Base-by-base conservation (phyloP, 2,329 filamentous ascomycete species). In the Biscogniauxia sp. region DNA sequence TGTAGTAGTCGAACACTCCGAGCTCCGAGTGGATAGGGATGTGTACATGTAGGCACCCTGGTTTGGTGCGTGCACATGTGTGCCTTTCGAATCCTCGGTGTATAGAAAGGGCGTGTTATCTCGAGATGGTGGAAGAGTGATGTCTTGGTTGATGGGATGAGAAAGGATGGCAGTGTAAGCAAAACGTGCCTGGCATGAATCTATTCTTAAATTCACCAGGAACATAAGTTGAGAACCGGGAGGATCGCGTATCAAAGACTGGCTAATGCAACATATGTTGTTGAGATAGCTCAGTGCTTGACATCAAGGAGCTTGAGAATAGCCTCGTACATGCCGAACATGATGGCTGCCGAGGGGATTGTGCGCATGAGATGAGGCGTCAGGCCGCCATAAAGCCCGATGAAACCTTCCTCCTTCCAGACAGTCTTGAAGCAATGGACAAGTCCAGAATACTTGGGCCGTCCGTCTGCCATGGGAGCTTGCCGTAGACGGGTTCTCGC, bases 261-360 rank as follows among this genome's bases (percentile, higher is more conserved):
- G 51, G 50, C n/a, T 53, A 20, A 13, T 49, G 45, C 17, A 37
- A 32, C 28, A 20, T 45, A n/a, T 37, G n/a, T 26, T 25, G 32
- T 23, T 28, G 20, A 50, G n/a, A 7, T 51, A 49, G 15, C 64
- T 67, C 66, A 74, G 61, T 68, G 72, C 70, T 72, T 72, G 9
- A 68, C 62, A 54, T 66, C 70, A 15, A 74, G 66, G 1, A 74
- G 55, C 53, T 72, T 73, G 19, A 86, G 75, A 51, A 86, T 85
- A 58, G 79, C 82, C 71, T 87, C 84, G 70, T 87, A 97, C 81
- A 95, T 95, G 76, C 92, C 93, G 75, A 97, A 97, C 91, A 96
- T 97, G 75, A 98, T 96, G 67, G 91, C 93, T 7, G 94, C 93
- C 68, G 91, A 95, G 1, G 94, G 94, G 5, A 97, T 93, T 6